Percentiles rank a stretch among this genome's conserved stretches.
Evolutionary conservation across 495 filamentous ascomycete genomes (phyloP).

Genomic region (Niebla homalea): DNA sequence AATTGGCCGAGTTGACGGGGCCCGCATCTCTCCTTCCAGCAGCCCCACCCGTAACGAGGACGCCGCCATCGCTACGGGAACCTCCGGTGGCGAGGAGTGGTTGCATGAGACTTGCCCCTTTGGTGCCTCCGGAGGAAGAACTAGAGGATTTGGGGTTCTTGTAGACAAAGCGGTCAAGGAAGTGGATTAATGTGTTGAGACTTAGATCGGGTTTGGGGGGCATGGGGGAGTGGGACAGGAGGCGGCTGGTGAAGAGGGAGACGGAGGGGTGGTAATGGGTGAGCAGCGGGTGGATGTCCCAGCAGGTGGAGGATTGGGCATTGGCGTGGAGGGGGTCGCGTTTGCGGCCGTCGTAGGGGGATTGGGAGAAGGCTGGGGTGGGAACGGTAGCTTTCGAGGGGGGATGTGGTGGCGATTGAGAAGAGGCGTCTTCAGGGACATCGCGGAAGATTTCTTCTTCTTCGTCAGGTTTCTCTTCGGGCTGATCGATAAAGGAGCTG

Average conservation of each 20-base stretch:
- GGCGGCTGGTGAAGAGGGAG: constrained; percentile 61
- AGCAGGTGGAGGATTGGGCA: constrained; percentile 78
- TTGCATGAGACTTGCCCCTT: constrained; percentile 86
- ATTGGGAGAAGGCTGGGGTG: background rate
- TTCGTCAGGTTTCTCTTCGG: constrained; percentile 52
- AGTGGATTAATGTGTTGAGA: constrained; percentile 78
- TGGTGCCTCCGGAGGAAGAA: constrained; percentile 18
- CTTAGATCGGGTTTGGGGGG: constrained; percentile 79
- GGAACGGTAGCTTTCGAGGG: constrained; percentile 19
- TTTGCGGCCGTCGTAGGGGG: constrained; percentile 71
- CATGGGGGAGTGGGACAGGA: constrained; percentile 53
- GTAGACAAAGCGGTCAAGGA: constrained; percentile 95
- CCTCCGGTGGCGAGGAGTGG: constrained; percentile 55
- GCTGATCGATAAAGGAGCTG: constrained; percentile 54
- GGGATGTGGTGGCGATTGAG: constrained; percentile 14
- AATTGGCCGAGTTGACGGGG: constrained; percentile 71
- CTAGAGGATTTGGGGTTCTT: constrained; percentile 55
- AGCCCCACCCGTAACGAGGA: constrained; percentile 38
- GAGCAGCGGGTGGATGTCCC: constrained; percentile 74
- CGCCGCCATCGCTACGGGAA: constrained; percentile 29
- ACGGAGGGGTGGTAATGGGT: constrained; percentile 90
- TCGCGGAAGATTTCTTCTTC: constrained; percentile 65
- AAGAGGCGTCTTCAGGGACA: constrained; percentile 40
- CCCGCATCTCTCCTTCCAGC: constrained; percentile 11
- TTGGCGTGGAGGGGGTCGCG: constrained; percentile 82